Evolutionary conservation across 768 basidiomycete genomes (phyloP).

Genomic region (Lactarius pseudohatsudake): DNA sequence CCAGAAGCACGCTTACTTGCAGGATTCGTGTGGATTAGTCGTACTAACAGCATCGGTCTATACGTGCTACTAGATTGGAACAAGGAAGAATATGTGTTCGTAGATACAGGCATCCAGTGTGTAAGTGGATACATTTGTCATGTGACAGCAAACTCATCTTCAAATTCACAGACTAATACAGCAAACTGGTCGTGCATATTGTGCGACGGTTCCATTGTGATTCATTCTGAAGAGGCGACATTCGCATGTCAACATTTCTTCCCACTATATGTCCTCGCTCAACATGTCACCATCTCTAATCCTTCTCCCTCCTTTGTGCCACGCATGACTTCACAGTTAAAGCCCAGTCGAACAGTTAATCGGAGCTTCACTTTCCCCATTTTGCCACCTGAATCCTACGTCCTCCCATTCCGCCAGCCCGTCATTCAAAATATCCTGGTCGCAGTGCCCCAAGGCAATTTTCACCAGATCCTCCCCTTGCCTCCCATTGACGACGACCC

Average conservation of each 20-base stretch:
- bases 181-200: conserved; percentile 80
- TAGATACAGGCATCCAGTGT: conserved; percentile 73
- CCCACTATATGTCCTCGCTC: conserved; percentile 44
- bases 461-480: conserved; percentile 7
- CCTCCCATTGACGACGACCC: conserved; percentile 12
- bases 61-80: conserved; percentile 69
- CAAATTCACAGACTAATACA: conserved; percentile 49
- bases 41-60: conserved; percentile 54
- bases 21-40: conserved; percentile 68
- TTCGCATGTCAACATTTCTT: conserved; percentile 70
- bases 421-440: conserved; percentile 16
- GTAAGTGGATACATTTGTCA: conserved; percentile 44
- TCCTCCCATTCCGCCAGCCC: conserved; percentile 24
- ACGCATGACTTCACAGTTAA: conserved; percentile 30
- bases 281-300: conserved; percentile 31
- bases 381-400: conserved; percentile 24
- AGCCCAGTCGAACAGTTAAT: conserved; percentile 29
- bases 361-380: conserved; percentile 32
- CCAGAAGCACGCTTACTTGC: conserved; percentile 58
- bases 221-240: conserved; percentile 70
- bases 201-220: conserved; percentile 63
- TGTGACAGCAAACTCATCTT: conserved; percentile 9
- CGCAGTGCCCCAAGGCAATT: conserved; percentile 1
- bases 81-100: conserved; percentile 62
- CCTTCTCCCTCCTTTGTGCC: conserved; percentile 29